Evolutionary conservation across 2,329 filamentous ascomycete genomes (phyloP).

Genomic region (Fonsecaea monophora): DNA sequence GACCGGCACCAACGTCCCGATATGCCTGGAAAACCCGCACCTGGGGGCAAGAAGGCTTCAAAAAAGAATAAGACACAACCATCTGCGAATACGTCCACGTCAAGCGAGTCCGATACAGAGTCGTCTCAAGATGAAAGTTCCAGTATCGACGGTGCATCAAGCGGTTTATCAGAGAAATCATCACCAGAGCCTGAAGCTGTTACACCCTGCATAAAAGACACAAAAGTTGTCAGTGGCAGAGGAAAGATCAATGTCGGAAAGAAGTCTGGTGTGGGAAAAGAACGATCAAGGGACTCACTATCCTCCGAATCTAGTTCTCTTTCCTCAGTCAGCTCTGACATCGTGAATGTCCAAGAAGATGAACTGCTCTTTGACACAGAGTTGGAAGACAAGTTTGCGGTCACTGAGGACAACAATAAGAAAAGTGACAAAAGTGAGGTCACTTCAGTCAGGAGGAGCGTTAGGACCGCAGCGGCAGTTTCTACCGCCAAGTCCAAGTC

Average conservation of each 20-base stretch:
- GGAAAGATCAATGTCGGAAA: not conserved
- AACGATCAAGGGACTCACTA: not conserved
- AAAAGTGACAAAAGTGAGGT: slow-evolving; percentile 10
- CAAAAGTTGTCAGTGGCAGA: not conserved
- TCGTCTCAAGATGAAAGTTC: not conserved
- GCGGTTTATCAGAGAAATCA: not conserved
- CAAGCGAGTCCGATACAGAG: not conserved
- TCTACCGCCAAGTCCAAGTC: not conserved
- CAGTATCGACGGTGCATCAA: not conserved
- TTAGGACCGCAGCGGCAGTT: not conserved
- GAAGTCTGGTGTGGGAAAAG: not conserved
- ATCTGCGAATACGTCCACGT: too few species aligned
- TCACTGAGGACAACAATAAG: not conserved
- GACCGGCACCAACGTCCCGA: slow-evolving; percentile 18
- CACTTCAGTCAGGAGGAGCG: slow-evolving; percentile 12
- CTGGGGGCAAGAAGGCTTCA: slow-evolving; percentile 21
- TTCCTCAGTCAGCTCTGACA: too few species aligned
- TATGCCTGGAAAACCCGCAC: slow-evolving; percentile 26
- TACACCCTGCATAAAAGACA: not conserved
- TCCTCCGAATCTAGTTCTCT: not conserved
- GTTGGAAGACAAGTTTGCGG: not conserved
- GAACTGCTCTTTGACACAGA: not conserved
- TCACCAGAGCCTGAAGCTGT: not conserved
- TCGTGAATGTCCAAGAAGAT: not conserved
- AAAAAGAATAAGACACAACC: not conserved